A percentile compares a stretch with the other conserved stretches of the same genome.
phyloP scores from a whole-genome alignment of 768 basidiomycete genomes.

The Rhodotorula sphaerocarpa region DNA sequence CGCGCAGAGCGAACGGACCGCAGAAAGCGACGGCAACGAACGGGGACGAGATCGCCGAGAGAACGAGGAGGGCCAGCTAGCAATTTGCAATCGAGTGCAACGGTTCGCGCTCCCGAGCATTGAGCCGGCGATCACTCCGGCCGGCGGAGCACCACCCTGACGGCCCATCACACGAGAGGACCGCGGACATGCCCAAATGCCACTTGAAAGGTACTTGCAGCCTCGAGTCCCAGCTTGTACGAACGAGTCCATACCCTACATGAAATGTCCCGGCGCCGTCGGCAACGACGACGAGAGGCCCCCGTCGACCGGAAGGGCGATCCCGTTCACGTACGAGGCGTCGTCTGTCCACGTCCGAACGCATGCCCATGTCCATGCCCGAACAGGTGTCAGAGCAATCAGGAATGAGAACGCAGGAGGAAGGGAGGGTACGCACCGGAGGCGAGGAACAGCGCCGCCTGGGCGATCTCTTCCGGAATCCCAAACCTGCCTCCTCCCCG shows the following conservation, averaged over 20 bases:
- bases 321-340: constrained; percentile 76
- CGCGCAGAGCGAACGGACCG: too few species aligned
- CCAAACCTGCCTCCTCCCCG: constrained; percentile 21
- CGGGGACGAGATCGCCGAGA: too few species aligned
- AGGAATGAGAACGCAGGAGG: neutral
- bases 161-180: too few species aligned
- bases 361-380: neutral
- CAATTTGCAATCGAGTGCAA: too few species aligned
- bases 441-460: constrained; percentile 73
- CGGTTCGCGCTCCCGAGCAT: too few species aligned
- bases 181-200: too few species aligned
- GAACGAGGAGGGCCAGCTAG: too few species aligned
- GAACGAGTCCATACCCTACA: neutral
- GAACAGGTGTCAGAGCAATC: neutral
- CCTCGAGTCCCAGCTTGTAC: too few species aligned
- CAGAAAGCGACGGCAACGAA: too few species aligned
- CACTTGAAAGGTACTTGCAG: too few species aligned
- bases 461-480: constrained; percentile 63
- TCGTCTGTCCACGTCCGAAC: constrained; percentile 52
- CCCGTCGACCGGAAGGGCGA: constrained; percentile 77
- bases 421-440: constrained; percentile 54
- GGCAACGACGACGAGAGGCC: constrained; percentile 73
- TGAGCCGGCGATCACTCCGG: too few species aligned
- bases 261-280: constrained; percentile 58
- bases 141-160: too few species aligned